A percentile compares a stretch with the other conserved stretches of the same genome.
Conservation (phyloP, 805 yeast genomes). For the Dipodascopsis tothii region DNA sequence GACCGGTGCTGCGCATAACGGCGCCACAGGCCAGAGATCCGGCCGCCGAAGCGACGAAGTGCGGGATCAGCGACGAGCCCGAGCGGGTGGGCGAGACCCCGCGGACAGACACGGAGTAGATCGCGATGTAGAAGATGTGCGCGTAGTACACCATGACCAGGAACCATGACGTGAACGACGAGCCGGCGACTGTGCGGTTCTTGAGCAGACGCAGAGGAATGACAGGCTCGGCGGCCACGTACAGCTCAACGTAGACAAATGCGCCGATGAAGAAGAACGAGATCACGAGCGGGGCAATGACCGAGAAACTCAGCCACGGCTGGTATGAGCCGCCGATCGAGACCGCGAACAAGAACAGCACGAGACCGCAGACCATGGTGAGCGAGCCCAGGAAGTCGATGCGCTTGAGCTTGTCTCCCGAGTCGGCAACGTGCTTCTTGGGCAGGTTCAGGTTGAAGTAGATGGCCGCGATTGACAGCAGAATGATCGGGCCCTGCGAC, state of each 20-base stretch:
- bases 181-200: constrained; percentile 53
- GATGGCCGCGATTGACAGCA: constrained; percentile 35
- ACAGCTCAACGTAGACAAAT: constrained; percentile 47
- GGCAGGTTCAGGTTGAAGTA: constrained; percentile 19
- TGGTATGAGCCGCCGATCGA: constrained; percentile 56
- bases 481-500: constrained; percentile 35
- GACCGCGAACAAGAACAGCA: constrained; percentile 53
- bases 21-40: constrained; percentile 65
- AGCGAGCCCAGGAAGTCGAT: constrained; percentile 61
- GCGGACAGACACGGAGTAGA: constrained; percentile 53
- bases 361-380: constrained; percentile 49
- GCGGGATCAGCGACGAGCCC: constrained; percentile 45
- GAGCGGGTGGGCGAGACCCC: constrained; percentile 47
- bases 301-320: constrained; percentile 40
- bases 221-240: constrained; percentile 55
- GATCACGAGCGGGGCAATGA: constrained; percentile 31
- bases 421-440: constrained; percentile 8
- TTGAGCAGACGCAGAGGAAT: constrained; percentile 53
- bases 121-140: constrained; percentile 60
- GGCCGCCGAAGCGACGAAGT: constrained; percentile 56
- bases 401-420: constrained; percentile 41
- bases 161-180: constrained; percentile 65
- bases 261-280: constrained; percentile 32
- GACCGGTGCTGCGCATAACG: constrained; percentile 59
- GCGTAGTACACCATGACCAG: constrained; percentile 61